A percentile compares a stretch with the other conserved stretches of the same genome.
These are phyloP conservation scores for Echeveria elegans DNA, from an alignment of 164 flowering plant species.

Conservation along the genomic window DNA sequence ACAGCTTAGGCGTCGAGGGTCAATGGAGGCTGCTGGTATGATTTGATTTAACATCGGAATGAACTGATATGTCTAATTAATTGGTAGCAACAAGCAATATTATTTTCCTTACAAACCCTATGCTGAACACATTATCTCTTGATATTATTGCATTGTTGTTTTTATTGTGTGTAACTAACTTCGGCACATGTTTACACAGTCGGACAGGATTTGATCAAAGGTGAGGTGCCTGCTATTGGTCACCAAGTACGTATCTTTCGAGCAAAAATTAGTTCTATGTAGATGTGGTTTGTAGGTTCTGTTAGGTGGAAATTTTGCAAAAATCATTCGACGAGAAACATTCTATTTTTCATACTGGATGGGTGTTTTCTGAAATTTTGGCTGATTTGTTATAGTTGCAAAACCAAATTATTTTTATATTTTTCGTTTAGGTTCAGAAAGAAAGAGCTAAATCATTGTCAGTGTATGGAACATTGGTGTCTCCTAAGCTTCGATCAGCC, in stretches of 20 bases:
- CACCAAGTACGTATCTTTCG: not conserved
- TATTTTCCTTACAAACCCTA: too few species aligned
- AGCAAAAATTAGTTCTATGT: not conserved
- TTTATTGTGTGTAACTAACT: not conserved
- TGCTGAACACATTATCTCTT: not conserved
- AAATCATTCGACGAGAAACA: not conserved
- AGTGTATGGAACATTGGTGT: slow-evolving; percentile 67
- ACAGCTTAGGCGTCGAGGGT: slow-evolving; percentile 30
- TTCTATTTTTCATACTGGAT: not conserved
- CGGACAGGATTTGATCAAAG: not conserved
- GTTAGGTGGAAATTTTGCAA: not conserved
- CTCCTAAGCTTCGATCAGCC: slow-evolving; percentile 19
- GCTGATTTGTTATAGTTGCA: not conserved
- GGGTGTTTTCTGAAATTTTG: not conserved
- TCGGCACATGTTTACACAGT: not conserved
- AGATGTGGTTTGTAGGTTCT: not conserved
- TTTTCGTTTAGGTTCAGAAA: slow-evolving; percentile 36
- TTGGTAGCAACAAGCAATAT: too few species aligned
- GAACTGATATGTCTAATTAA: not conserved
- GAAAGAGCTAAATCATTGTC: slow-evolving; percentile 21
- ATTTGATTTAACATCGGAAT: not conserved
- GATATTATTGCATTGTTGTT: not conserved
- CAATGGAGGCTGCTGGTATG: slow-evolving; percentile 28
- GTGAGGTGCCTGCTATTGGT: not conserved
- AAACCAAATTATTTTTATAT: not conserved